Base-by-base conservation (phyloP, 768 basidiomycete genomes). In the Pleurotus cornucopiae region DNA sequence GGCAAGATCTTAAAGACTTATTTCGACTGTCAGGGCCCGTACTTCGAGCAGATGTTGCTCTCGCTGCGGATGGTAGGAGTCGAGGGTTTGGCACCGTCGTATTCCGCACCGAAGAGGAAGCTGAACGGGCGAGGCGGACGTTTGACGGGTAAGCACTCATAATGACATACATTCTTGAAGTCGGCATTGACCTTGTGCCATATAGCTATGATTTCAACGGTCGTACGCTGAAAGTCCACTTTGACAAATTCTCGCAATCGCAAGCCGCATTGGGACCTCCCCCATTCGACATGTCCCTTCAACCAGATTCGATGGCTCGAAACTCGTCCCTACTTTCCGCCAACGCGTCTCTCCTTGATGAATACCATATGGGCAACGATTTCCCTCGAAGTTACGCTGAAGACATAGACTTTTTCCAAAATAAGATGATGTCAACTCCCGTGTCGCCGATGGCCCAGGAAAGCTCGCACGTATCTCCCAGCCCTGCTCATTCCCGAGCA, bases 1-100 rank as follows among this genome's bases (percentile, higher is more conserved):
- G 96, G 96, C 96, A 98, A 71, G 96, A 98, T 66, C 79, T 99
- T 44, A 98, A 98, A 71, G 95, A 98, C 70, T 79, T 98, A 4
- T 96, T 98, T 67, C 84, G 95, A 23, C 85, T 90, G 60, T 93
- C 91, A 1, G 95, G 96, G 14, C 85, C 89, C 16, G 89, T 98
- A 54, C 74, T 94, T 37, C 84, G 96, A 20, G 96, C 96, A 7
- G 94, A 96, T 61, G 90, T 97, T 18, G 89, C 89, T 14, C 81
- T 93, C 30, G 92, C 92, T 37, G 83, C 82, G 4, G 94, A 97
- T 65, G 91, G 93, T 11, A 82, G 94, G 37, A 93, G 91, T 38
- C 76, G 93, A 51, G 97, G 97, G 1, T 96, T 94, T 63, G 96
- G 97, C 1, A 96, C 90, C 1, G 94, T 98, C 1, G 81, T 89